Base-by-base conservation (phyloP, 768 basidiomycete genomes). In the Amanita fuliginea region DNA sequence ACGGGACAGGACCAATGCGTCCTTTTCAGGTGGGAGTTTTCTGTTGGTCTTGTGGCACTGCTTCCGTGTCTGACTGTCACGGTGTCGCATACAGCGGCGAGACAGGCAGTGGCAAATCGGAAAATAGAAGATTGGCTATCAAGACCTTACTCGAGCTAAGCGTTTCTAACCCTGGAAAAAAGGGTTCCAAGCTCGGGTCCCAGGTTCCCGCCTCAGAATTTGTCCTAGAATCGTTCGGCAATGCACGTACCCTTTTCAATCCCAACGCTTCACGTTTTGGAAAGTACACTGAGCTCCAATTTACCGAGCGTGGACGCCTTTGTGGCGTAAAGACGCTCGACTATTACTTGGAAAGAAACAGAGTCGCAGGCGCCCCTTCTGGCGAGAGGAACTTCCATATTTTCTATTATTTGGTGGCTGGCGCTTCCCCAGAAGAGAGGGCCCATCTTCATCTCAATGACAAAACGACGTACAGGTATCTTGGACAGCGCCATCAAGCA, bases 321-420 rank as follows among this genome's bases (percentile, higher is more conserved):
- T 81, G 74, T 41, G 96, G 96, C 54, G 71, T 91, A 62, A 98
- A 98, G 65, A 94, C 92, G 0, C 81, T 98, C 54, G 93, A 97
- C 61, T 97, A 99, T 68, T 95, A 95, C 66, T 77, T 99, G 46
- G 92, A 97, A 64, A 74, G 88, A 47, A 88, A 83, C 57, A 81
- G 93, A 8, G 91, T 97, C n/a, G 77, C 90, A 5, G 80, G 81
- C 18, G 78, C 87, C 0, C 87, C 90, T 0, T 87, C 84, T 0
- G 93, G 92, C 48, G 94, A 99, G 65, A 80, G 94, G 9, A 97
- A 96, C 56, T 97, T 98, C 63, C 93, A 99, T 64, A 92, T 95
- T 32, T 96, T 98, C 66, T 97, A 98, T 62, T 96, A 96, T 64
- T 79, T 99, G 59, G 81, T 94, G 51, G 86, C 91, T 0, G 95